A percentile compares a stretch with the other conserved stretches of the same genome.
Evolutionary conservation across 2,329 filamentous ascomycete species (phyloP).

Genomic region (Dichotomopilus funicola): DNA sequence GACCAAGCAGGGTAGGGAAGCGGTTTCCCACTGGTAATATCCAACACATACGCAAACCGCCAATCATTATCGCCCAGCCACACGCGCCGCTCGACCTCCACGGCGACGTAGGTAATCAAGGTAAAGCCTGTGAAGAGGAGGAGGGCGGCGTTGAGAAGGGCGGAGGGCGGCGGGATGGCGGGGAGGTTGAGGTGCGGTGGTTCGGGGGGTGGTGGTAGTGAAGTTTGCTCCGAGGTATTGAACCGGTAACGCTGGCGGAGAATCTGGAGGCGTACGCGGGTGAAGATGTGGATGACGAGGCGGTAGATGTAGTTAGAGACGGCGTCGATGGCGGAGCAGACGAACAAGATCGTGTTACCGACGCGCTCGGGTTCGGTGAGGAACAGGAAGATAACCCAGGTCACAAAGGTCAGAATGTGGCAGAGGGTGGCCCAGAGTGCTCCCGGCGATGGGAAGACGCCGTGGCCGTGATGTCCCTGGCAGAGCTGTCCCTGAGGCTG

Average conservation of each 20-base stretch:
- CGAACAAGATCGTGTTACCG: conserved; percentile 2
- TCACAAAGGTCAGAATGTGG: conserved; percentile 19
- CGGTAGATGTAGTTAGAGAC: conserved; percentile 6
- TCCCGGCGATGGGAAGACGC: conserved; percentile 4
- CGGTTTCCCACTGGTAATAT: conserved; percentile 3
- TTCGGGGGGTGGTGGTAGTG: neutral
- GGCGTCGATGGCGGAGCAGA: conserved; percentile 1
- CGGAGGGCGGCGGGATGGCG: neutral
- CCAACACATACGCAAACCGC: conserved; percentile 19
- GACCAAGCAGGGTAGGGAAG: conserved; percentile 21
- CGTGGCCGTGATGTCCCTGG: conserved; percentile 20
- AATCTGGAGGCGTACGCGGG: neutral
- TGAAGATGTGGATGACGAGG: neutral
- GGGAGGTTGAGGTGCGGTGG: neutral
- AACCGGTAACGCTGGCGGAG: no score
- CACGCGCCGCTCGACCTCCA: conserved; percentile 21
- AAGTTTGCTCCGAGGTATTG: no score
- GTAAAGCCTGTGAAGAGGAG: conserved; percentile 6
- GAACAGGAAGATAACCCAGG: conserved; percentile 21
- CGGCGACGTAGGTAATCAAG: conserved; percentile 15
- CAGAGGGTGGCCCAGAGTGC: conserved; percentile 13
- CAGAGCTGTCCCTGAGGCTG: neutral
- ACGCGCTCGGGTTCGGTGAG: conserved; percentile 18
- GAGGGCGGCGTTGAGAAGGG: conserved; percentile 7
- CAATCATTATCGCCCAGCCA: conserved; percentile 22